Evolutionary conservation across 2,329 filamentous ascomycete genomes (phyloP), one percentile per base, ranked within the genome.

Genomic region (Macroventuria anomochaeta): DNA sequence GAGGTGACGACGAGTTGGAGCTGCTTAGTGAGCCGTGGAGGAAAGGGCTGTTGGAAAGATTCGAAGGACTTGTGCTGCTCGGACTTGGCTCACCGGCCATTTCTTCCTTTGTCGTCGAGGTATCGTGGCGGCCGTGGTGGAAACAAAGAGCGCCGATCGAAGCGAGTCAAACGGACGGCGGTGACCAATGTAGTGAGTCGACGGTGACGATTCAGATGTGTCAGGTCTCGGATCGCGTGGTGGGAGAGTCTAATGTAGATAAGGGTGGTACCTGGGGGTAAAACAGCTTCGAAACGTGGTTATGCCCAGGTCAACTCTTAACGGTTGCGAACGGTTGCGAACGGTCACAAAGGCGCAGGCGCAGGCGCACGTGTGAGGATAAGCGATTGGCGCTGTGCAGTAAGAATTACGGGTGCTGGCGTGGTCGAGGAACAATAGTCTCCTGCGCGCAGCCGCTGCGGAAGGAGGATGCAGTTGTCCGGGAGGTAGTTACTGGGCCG

Each of bases 41-140:
- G 47, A 73, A 76, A 5, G 73, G 70, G 44, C 71, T 75, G 66
- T 71, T 75, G 59, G 70, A 73, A 36, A 75, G 63, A 57, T 71
- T 73, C 46, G 71, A 72, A 53, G 75, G 74, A 66, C 73, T 76
- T 50, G 72, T 75, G 63, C 71, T 75, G 67, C 66, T 75, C 57
- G 74, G 73, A 67, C 74, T 76, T 62, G 73, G 74, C 68, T 71
- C 70, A 67, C 65, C 67, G 71, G 72, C 71, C 73, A 75, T 75
- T 53, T 53, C 64, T 67, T 67, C 61, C 69, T 72, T 71, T 70
- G 71, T 73, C 59, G 62, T 59, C 55, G 55, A 53, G 63, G 57
- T 67, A 57, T 67, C 50, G 62, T 58, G 55, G 59, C 53, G 61
- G 64, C 40, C 46, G 66, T 65, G 47, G 40, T 55, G 41, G 53